phyloP scores from a whole-genome alignment of 306 rosid genomes.

The Pueraria montana region DNA sequence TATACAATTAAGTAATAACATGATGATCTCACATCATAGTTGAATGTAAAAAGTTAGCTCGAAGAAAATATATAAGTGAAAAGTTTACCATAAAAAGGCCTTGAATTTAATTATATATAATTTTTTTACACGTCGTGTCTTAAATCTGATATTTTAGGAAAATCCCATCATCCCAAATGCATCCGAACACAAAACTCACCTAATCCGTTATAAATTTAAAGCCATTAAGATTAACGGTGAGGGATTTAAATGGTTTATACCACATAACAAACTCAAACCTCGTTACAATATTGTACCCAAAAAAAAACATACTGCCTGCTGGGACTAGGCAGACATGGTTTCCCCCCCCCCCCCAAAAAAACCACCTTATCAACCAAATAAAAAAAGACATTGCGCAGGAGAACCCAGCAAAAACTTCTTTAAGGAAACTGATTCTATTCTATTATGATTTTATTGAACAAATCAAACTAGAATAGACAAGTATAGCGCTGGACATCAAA shows the following conservation, averaged over 20 bases:
- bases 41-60: no score
- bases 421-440: conserved; percentile 43
- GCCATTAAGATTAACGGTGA: neutral
- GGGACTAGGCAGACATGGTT: neutral
- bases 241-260: neutral
- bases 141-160: neutral
- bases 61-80: no score
- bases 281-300: neutral
- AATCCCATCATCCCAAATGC: neutral
- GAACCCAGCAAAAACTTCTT: neutral
- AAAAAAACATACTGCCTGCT: neutral
- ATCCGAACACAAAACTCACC: neutral
- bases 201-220: neutral
- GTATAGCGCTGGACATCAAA: conserved; percentile 55
- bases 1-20: neutral
- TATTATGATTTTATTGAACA: conserved; percentile 56
- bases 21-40: neutral
- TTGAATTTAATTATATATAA: neutral
- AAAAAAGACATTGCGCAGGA: neutral
- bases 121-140: neutral
- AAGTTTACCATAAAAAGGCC: neutral
- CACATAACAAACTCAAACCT: neutral
- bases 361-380: neutral
- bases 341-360: neutral
- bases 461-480: conserved; percentile 58